A percentile compares a stretch with the other conserved stretches of the same genome.
Conservation (phyloP, 2,329 filamentous ascomycete genomes). For the Alternaria burnsii region DNA sequence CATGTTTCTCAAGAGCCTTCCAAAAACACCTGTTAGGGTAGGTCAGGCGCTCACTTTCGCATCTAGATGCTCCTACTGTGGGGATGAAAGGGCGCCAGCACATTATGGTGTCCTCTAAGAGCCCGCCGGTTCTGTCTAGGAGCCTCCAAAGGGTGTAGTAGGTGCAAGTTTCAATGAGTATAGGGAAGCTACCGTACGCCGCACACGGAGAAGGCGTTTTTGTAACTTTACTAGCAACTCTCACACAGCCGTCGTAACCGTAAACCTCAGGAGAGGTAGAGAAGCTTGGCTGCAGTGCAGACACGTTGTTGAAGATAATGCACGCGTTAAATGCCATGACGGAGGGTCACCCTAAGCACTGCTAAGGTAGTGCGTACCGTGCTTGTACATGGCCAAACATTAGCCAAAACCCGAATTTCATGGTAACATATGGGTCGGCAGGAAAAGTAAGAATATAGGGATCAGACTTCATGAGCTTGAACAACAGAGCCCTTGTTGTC, state of each 20-base stretch:
- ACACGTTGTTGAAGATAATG: background rate
- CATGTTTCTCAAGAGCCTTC: no score
- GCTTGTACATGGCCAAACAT: background rate
- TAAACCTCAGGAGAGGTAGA: no score
- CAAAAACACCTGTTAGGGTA: background rate
- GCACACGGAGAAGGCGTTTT: background rate
- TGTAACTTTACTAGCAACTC: background rate
- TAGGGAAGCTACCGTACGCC: background rate
- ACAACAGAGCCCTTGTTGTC: no score
- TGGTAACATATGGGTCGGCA: background rate
- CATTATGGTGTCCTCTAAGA: background rate
- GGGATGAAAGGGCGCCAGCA: background rate
- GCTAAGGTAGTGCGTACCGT: constrained; percentile 5
- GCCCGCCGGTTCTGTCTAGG: background rate
- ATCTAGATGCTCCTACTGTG: background rate
- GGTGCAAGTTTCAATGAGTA: background rate
- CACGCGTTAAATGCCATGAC: background rate
- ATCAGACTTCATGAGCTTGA: background rate
- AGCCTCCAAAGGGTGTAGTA: background rate
- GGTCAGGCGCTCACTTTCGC: background rate
- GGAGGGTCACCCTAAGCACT: background rate
- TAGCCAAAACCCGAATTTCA: background rate
- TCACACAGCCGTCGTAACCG: background rate
- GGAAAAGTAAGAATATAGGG: background rate
- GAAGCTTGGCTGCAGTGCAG: no score